These are phyloP conservation scores for Kickxella alabastrina DNA, from an alignment of 192 early-diverging fungal species.

Conservation along the genomic window DNA sequence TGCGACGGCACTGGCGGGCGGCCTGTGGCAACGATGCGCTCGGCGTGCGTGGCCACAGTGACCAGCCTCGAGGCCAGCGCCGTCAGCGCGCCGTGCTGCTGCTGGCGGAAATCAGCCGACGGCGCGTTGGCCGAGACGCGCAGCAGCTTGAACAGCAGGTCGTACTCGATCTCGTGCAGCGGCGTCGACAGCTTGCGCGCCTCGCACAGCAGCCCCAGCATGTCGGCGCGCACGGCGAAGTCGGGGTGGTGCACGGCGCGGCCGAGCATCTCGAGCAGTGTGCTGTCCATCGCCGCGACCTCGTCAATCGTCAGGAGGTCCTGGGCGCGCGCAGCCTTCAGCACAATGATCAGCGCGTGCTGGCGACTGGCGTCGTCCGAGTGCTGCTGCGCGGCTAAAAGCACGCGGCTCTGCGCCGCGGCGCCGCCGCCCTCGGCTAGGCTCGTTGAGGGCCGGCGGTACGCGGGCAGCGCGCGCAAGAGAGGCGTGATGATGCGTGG, in stretches of 20 bases:
- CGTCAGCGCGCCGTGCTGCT: conserved; percentile 58
- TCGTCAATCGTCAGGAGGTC: conserved; percentile 33
- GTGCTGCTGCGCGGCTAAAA: conserved; percentile 16
- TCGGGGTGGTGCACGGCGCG: conserved; percentile 71
- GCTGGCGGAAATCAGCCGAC: conserved; percentile 80
- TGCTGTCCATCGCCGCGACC: conserved; percentile 18
- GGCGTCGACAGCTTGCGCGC: conserved; percentile 63
- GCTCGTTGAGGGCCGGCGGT: not conserved
- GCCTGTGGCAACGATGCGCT: conserved; percentile 31
- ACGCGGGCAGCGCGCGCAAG: conserved; percentile 11
- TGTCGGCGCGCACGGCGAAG: conserved; percentile 68
- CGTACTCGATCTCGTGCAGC: conserved; percentile 59
- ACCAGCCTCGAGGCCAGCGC: conserved; percentile 60
- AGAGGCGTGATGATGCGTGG: conserved; percentile 24
- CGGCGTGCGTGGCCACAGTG: conserved; percentile 32
- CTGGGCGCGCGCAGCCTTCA: conserved; percentile 35
- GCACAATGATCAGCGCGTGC: conserved; percentile 50
- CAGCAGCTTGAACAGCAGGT: conserved; percentile 63
- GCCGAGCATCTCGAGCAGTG: conserved; percentile 45
- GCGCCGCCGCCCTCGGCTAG: not conserved
- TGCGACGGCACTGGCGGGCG: conserved; percentile 44
- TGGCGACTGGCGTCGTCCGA: conserved; percentile 24
- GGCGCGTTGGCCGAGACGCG: conserved; percentile 66
- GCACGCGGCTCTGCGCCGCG: conserved; percentile 6
- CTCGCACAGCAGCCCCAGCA: conserved; percentile 78